Percentiles rank a stretch among this genome's conserved stretches.
Evolutionary conservation across 2,329 filamentous ascomycete species (phyloP).

Genomic region (Diaporthe caulivora): DNA sequence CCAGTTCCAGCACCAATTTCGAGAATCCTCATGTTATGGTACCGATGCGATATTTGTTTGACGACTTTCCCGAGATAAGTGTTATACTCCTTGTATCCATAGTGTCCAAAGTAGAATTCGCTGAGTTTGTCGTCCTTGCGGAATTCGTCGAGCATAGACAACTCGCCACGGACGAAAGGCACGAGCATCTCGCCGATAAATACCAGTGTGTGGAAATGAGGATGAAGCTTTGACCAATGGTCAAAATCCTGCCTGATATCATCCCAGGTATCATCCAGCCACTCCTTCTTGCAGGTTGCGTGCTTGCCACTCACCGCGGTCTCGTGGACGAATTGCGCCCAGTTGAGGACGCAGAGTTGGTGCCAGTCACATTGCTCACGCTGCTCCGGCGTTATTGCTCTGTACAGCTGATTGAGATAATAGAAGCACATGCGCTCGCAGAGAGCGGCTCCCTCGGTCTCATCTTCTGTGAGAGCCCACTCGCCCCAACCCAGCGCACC

Average conservation of each 20-base stretch:
- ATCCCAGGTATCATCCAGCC: constrained; percentile 32
- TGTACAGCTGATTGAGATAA: constrained; percentile 43
- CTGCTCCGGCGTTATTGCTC: constrained; percentile 42
- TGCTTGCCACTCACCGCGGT: constrained; percentile 40
- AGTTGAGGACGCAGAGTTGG: constrained; percentile 41
- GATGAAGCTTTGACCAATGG: constrained; percentile 12
- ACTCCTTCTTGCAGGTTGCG: constrained; percentile 36
- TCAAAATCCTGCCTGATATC: constrained; percentile 34
- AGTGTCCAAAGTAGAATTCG: constrained; percentile 44
- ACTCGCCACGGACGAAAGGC: constrained; percentile 48
- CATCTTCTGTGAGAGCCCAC: constrained; percentile 23
- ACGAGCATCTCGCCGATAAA: constrained; percentile 47
- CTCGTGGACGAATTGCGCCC: constrained; percentile 38
- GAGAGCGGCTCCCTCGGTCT: constrained; percentile 37
- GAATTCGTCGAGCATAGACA: constrained; percentile 49
- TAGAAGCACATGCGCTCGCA: constrained; percentile 44
- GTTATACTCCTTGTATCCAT: constrained; percentile 39
- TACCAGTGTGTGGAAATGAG: constrained; percentile 29
- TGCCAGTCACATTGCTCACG: constrained; percentile 41
- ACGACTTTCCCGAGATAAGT: constrained; percentile 45
- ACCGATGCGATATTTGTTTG: constrained; percentile 49
- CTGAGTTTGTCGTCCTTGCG: constrained; percentile 47
- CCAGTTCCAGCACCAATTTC: constrained; percentile 57
- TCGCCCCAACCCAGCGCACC: constrained; percentile 11
- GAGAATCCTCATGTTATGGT: constrained; percentile 50